Evolutionary conservation across 1,139 yeast species (phyloP).

Genomic region (Yamadazyma atlantica): DNA sequence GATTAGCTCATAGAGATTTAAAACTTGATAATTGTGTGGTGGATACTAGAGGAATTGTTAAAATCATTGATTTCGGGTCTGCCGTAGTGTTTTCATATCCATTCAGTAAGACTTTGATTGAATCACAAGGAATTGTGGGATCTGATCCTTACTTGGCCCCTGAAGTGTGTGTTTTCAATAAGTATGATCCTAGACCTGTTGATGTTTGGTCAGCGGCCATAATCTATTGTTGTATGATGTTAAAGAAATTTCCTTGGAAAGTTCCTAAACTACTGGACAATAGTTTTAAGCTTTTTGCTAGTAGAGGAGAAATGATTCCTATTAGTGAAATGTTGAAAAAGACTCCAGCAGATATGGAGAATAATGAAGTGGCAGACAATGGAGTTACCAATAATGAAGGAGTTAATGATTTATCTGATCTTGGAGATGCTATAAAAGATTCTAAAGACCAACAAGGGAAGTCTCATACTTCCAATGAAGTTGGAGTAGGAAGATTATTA

Average conservation of each 20-base stretch:
- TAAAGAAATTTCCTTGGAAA: conserved; percentile 95
- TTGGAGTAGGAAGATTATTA: conserved; percentile 69
- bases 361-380: conserved; percentile 11
- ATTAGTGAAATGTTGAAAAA: conserved; percentile 41
- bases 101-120: conserved; percentile 74
- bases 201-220: conserved; percentile 96
- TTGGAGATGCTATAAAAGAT: conserved; percentile 21
- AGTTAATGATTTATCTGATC: conserved; percentile 26
- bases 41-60: conserved; percentile 79
- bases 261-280: conserved; percentile 86
- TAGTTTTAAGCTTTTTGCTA: conserved; percentile 68
- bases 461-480: conserved; percentile 55
- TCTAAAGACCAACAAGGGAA: conserved; percentile 27
- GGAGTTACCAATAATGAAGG: conserved; percentile 14
- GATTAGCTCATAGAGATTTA: conserved; percentile 89
- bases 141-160: conserved; percentile 95
- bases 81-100: conserved; percentile 94
- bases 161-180: conserved; percentile 80
- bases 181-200: conserved; percentile 88
- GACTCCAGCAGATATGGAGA: conserved; percentile 28
- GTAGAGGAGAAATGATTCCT: conserved; percentile 46
- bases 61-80: conserved; percentile 90
- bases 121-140: conserved; percentile 89
- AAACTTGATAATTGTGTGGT: conserved; percentile 93
- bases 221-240: conserved; percentile 90